A percentile compares a stretch with the other conserved stretches of the same genome.
Conservation (phyloP, 75 land plant species). For the Pinus tabuliformis region DNA sequence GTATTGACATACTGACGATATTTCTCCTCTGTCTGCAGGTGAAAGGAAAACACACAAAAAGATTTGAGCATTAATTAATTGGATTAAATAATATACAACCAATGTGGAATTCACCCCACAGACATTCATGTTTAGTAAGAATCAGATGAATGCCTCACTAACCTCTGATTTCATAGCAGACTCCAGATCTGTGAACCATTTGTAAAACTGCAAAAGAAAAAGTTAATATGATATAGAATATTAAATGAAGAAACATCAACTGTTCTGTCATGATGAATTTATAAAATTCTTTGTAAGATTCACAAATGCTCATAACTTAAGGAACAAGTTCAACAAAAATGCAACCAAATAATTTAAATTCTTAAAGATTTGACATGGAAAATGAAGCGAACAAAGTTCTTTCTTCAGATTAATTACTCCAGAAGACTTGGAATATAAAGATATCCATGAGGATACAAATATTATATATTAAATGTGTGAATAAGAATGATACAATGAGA, state of each 20-base stretch:
- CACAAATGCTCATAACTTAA: neutral
- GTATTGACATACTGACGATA: slow-evolving; percentile 89
- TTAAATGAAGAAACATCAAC: neutral
- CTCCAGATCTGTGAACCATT: slow-evolving; percentile 95
- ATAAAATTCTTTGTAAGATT: neutral
- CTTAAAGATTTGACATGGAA: too few species aligned
- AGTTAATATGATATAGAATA: neutral
- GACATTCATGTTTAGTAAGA: neutral
- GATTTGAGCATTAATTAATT: neutral
- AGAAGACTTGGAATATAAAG: too few species aligned
- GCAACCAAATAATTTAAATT: neutral
- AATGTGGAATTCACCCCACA: neutral
- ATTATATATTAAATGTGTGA: too few species aligned
- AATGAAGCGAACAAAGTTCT: too few species aligned
- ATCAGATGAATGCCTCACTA: slow-evolving; percentile 3
- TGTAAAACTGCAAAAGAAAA: slow-evolving; percentile 70
- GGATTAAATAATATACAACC: neutral
- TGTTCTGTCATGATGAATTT: neutral
- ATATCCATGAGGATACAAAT: too few species aligned
- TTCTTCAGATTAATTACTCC: too few species aligned
- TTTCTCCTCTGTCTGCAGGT: slow-evolving; percentile 88
- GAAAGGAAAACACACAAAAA: neutral
- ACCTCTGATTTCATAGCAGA: slow-evolving; percentile 97
- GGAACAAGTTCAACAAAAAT: neutral
- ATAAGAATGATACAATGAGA: too few species aligned